These are phyloP conservation scores for Aspergillus coremiiformis DNA, from an alignment of 495 filamentous ascomycete genomes.

Conservation along the genomic window DNA sequence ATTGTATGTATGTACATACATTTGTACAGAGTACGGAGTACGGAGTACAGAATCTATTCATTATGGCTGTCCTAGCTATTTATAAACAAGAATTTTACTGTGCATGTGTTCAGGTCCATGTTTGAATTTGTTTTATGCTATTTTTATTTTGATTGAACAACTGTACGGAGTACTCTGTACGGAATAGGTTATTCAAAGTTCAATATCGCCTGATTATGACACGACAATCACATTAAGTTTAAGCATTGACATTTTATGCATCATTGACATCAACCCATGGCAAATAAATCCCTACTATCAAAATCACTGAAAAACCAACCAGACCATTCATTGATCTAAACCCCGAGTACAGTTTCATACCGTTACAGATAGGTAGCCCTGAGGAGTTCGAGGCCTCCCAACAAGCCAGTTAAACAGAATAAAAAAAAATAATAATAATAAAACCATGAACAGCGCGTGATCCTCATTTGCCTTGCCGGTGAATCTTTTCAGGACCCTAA, in stretches of 20 bases:
- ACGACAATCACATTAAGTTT: background rate
- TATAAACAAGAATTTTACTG: too few species aligned
- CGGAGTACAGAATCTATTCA: too few species aligned
- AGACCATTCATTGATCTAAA: background rate
- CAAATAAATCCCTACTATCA: background rate
- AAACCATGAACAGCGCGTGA: conserved; percentile 18
- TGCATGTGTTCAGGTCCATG: too few species aligned
- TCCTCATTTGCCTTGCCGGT: conserved; percentile 14
- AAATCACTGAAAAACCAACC: background rate
- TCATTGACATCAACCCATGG: background rate
- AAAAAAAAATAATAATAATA: background rate
- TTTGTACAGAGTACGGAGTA: too few species aligned
- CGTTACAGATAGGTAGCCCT: background rate
- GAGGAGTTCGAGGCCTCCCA: too few species aligned
- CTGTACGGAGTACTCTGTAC: too few species aligned
- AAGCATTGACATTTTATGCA: background rate
- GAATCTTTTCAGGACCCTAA: conserved; percentile 7
- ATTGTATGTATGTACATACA: too few species aligned
- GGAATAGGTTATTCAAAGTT: too few species aligned
- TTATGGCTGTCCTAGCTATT: too few species aligned
- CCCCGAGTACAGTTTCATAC: background rate
- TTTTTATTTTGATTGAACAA: too few species aligned
- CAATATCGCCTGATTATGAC: background rate
- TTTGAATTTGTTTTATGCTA: too few species aligned
- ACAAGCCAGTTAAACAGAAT: background rate